A percentile compares a stretch with the other conserved stretches of the same genome.
These are phyloP conservation scores for Macrolepiota fuliginosa DNA, from an alignment of 768 basidiomycete genomes.

Conservation along the genomic window DNA sequence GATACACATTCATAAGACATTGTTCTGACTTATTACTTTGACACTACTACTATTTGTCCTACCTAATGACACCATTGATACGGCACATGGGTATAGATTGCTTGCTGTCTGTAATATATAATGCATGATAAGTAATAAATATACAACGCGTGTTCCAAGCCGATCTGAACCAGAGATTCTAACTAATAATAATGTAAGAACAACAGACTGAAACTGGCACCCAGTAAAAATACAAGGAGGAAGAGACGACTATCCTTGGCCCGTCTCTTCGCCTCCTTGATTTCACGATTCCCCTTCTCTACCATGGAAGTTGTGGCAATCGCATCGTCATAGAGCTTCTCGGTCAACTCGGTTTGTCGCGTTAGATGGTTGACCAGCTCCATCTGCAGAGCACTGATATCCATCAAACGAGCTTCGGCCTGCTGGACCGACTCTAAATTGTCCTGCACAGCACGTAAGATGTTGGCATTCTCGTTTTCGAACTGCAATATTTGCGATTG, in stretches of 20 bases:
- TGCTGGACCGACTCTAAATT: conserved; percentile 87
- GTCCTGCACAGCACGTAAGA: conserved; percentile 81
- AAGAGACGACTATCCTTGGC: conserved; percentile 87
- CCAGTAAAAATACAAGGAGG: conserved; percentile 87
- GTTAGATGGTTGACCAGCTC: conserved; percentile 87
- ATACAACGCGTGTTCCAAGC: conserved; percentile 5
- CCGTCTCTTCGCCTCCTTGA: conserved; percentile 85
- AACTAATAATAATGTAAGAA: conserved; percentile 89
- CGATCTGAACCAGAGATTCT: neutral
- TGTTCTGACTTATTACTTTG: neutral
- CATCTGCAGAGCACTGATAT: conserved; percentile 91
- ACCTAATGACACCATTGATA: neutral
- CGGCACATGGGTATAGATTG: conserved; percentile 11
- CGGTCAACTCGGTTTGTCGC: conserved; percentile 88
- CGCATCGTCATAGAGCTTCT: conserved; percentile 93
- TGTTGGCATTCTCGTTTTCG: conserved; percentile 86
- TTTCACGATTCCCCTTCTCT: conserved; percentile 86
- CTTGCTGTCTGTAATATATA: conserved; percentile 16
- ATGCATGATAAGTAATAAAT: conserved; percentile 18
- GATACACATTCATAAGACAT: neutral
- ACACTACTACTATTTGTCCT: neutral
- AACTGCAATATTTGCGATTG: conserved; percentile 90
- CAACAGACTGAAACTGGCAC: conserved; percentile 86
- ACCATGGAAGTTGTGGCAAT: conserved; percentile 83
- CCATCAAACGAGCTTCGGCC: conserved; percentile 88